Conservation (phyloP, 306 rosid species). For the Cucurbita ficifolia region DNA sequence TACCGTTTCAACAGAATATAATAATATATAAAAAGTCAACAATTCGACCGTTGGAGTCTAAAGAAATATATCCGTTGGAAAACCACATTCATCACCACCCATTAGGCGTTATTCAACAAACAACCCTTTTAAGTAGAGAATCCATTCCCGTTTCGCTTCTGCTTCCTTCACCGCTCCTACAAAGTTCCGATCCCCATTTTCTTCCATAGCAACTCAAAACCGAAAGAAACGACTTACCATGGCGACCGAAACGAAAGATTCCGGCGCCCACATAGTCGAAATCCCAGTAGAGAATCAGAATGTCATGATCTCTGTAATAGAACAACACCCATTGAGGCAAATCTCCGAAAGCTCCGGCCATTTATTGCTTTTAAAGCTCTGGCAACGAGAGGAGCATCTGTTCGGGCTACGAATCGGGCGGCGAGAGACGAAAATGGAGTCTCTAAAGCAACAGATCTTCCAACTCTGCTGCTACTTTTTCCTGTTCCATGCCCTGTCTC, state of each 20-base stretch:
- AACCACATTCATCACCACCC: not conserved
- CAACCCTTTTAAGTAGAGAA: not conserved
- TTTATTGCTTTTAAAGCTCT: slow-evolving; percentile 66
- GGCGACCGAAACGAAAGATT: slow-evolving; percentile 37
- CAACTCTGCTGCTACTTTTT: slow-evolving; percentile 54
- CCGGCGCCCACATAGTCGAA: slow-evolving; percentile 39
- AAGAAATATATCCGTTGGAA: slow-evolving; percentile 7
- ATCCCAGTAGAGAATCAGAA: slow-evolving; percentile 43
- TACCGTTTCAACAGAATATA: not conserved
- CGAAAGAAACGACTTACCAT: not conserved
- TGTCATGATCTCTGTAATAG: slow-evolving; percentile 35
- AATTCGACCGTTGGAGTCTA: not conserved
- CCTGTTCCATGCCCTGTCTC: slow-evolving; percentile 53
- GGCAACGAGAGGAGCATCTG: slow-evolving; percentile 75
- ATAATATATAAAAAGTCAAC: not conserved
- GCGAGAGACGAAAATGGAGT: slow-evolving; percentile 44
- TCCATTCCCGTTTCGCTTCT: too few relatives aligned
- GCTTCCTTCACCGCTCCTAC: too few relatives aligned
- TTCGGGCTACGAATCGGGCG: slow-evolving; percentile 31
- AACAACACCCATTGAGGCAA: slow-evolving; percentile 70
- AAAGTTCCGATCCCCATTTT: not conserved
- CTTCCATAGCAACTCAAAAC: not conserved
- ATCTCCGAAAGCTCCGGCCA: slow-evolving; percentile 73
- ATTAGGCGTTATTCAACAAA: not conserved
- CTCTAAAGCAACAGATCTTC: slow-evolving; percentile 40